Base-by-base conservation (phyloP, 148 eudicot species). In the Mesembryanthemum crystallinum region DNA sequence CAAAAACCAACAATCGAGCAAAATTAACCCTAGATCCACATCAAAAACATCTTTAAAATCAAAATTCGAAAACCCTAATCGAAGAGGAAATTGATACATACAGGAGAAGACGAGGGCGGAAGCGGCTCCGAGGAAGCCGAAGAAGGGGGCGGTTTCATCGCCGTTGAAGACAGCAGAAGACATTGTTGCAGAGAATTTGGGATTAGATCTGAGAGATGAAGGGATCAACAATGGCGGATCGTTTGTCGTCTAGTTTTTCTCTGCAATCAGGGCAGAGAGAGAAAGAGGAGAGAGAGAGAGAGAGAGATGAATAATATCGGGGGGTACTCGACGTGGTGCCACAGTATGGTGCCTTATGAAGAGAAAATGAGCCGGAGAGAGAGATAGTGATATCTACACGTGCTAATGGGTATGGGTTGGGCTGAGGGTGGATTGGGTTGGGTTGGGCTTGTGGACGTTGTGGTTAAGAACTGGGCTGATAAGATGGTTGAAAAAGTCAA, bases 91-190 rank as follows among this genome's bases (percentile, higher is more conserved):
- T 6, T 51, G 64, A 63, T 1, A 64, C 78, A 1, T 80, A 85
- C 88, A 87, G 79, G 88, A 87, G 88, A 87, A 87, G 72, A 87
- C 81, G 80, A 87, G 90, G 29, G 90, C 90, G 2, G 88, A 79
- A 43, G 90, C 88, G 15, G 88, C 90, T 2, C 89, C 89, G 27
- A 87, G 89, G 77, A 87, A 87, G 64, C 89, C 89, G 80, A 87
- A 87, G 73, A 87, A 87, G n/a, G 90, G 90, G 5, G 90, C 88
- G 11, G 86, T 83, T 81, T 87, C 90, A 81, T 87, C 90, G 80
- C 90, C 90, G 67, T 78, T 85, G 78, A 87, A 87, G 17, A 60
- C 45, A 1, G 71, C 70, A 21, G 87, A 0, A 17, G 87, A 60
- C 87, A 85, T 84, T 25, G 35, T 77, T 24, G 64, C 42, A 37